Conservation (phyloP, 2,329 filamentous ascomycete species). For the Acarospora socialis region DNA sequence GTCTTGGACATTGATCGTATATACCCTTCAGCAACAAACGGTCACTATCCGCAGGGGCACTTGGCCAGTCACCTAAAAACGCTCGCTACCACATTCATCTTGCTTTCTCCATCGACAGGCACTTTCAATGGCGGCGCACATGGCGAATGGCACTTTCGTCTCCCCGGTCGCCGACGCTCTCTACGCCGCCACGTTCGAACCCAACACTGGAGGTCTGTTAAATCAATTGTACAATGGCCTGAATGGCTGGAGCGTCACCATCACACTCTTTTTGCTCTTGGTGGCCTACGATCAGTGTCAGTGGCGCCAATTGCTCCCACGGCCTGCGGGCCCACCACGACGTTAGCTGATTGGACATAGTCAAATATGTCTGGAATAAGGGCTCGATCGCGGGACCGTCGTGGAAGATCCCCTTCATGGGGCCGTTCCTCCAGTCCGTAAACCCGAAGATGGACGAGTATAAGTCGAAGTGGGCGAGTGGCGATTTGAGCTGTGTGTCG, state of each 20-base stretch:
- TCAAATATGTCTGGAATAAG: slow-evolving; percentile 61
- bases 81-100: too few relatives aligned
- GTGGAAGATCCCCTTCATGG: slow-evolving; percentile 75
- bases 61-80: too few relatives aligned
- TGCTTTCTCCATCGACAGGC: too few relatives aligned
- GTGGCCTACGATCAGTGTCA: slow-evolving; percentile 83
- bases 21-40: too few relatives aligned
- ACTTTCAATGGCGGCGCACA: too few relatives aligned
- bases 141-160: too few relatives aligned
- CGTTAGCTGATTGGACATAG: slow-evolving; percentile 31
- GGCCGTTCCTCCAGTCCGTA: slow-evolving; percentile 86
- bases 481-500: slow-evolving; percentile 86
- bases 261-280: slow-evolving; percentile 56
- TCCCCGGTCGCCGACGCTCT: slow-evolving; percentile 4
- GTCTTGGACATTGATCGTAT: too few relatives aligned
- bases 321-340: too few relatives aligned
- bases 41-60: too few relatives aligned
- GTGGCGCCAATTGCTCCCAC: slow-evolving; percentile 30
- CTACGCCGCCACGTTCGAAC: slow-evolving; percentile 1
- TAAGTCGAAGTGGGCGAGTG: slow-evolving; percentile 82
- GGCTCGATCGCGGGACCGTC: slow-evolving; percentile 60
- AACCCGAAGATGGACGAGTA: slow-evolving; percentile 88
- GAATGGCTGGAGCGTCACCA: slow-evolving; percentile 49
- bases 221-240: slow-evolving; percentile 44
- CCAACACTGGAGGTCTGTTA: slow-evolving; percentile 29